These are phyloP conservation scores for Alternaria sp. DNA, from an alignment of 2,329 filamentous ascomycete species.

Conservation along the genomic window DNA sequence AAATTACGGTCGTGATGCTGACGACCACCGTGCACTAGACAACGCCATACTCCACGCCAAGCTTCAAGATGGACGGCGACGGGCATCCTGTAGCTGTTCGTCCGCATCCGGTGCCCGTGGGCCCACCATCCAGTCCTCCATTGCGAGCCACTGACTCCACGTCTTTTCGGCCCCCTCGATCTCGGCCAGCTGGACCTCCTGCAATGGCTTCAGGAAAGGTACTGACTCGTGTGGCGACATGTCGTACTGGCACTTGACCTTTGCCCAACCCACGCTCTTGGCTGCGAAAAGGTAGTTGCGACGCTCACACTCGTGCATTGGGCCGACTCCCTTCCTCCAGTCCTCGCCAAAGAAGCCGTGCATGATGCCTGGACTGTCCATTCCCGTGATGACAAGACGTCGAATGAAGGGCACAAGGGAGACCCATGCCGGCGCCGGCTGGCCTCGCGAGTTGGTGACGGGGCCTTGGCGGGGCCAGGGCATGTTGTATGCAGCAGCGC, in stretches of 20 bases:
- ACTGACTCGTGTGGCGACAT: conserved; percentile 82
- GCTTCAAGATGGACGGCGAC: conserved; percentile 29
- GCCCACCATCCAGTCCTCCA: conserved; percentile 99
- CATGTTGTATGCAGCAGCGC: conserved; percentile 42
- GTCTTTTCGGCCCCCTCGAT: conserved; percentile 80
- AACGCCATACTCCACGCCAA: conserved; percentile 32
- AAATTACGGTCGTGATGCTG: conserved; percentile 5
- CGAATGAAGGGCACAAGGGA: conserved; percentile 89
- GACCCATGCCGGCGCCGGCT: conserved; percentile 56
- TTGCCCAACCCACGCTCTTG: conserved; percentile 89
- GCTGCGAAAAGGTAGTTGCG: conserved; percentile 95
- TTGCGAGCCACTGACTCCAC: conserved; percentile 95
- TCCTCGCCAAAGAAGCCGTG: conserved; percentile 98
- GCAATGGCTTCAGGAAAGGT: conserved; percentile 85
- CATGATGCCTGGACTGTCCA: conserved; percentile 84
- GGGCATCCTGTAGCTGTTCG: conserved; percentile 29
- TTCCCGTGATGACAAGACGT: conserved; percentile 87
- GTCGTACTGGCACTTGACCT: conserved; percentile 90
- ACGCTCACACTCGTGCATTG: conserved; percentile 85
- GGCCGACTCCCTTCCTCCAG: conserved; percentile 80
- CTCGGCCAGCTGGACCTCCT: conserved; percentile 76
- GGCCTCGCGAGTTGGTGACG: conserved; percentile 45
- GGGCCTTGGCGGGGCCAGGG: conserved; percentile 53
- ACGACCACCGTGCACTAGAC: conserved; percentile 17
- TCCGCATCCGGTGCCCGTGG: conserved; percentile 68